phyloP scores from a whole-genome alignment of 352 stramenopile species.

The Pseudoperonospora humuli region DNA sequence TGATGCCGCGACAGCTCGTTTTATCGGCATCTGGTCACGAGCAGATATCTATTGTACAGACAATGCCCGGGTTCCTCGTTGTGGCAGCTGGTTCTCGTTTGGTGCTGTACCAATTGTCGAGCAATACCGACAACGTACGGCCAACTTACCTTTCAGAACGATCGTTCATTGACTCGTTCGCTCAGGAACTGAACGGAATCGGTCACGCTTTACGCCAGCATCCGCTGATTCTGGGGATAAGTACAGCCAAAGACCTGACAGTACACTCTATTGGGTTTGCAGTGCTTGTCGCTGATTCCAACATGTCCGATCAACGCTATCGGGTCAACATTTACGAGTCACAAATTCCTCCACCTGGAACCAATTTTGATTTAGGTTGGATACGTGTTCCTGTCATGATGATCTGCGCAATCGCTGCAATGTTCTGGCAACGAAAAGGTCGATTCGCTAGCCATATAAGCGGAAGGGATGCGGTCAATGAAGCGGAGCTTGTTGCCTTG shows the following conservation, averaged over 20 bases:
- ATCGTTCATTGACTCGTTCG: neutral
- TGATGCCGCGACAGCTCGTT: conserved; percentile 6
- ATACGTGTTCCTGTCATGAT: conserved; percentile 29
- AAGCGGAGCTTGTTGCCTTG: too few relatives aligned
- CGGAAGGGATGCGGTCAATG: too few relatives aligned
- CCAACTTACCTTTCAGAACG: conserved; percentile 20
- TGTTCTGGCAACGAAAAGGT: conserved; percentile 28
- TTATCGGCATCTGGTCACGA: neutral
- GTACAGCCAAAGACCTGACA: too few relatives aligned
- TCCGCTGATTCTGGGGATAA: conserved; percentile 13
- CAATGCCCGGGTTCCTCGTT: conserved; percentile 23
- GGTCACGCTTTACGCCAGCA: neutral
- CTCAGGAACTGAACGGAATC: neutral
- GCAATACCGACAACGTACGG: conserved; percentile 10
- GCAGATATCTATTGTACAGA: conserved; percentile 7
- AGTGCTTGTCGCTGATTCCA: too few relatives aligned
- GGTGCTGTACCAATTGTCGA: conserved; percentile 21
- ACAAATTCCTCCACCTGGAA: conserved; percentile 13
- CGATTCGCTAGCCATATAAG: neutral
- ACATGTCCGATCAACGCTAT: conserved; percentile 1
- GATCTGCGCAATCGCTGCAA: conserved; percentile 23
- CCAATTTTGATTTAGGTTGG: conserved; percentile 23
- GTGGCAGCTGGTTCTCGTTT: conserved; percentile 9
- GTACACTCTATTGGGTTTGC: too few relatives aligned
- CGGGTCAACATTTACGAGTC: conserved; percentile 20